Evolutionary conservation across 495 filamentous ascomycete species (phyloP).

Genomic region (Hypoxylon perforatum): DNA sequence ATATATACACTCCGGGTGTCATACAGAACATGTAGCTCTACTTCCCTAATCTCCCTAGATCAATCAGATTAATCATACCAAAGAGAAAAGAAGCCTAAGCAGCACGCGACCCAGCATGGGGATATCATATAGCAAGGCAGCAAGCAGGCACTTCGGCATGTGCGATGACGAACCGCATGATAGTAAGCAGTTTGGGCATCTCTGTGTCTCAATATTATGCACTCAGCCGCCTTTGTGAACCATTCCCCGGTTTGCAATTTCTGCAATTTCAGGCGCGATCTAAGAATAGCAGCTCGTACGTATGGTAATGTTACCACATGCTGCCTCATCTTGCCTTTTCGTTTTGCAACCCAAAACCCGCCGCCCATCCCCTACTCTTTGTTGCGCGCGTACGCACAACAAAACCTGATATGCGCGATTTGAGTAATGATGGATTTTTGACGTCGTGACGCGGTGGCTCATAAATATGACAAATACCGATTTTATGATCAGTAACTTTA

Average conservation of each 20-base stretch:
- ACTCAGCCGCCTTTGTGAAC: background rate
- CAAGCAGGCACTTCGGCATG: background rate
- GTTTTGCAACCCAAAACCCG: too few relatives aligned
- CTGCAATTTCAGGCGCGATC: background rate
- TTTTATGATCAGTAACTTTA: constrained; percentile 25
- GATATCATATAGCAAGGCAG: background rate
- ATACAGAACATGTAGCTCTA: background rate
- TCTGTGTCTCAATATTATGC: too few relatives aligned
- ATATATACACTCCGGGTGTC: too few relatives aligned
- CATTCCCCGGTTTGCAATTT: background rate
- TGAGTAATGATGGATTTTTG: constrained; percentile 9
- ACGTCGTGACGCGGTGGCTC: constrained; percentile 10
- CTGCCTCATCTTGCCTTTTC: background rate
- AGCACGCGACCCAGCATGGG: too few relatives aligned
- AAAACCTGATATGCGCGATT: constrained; percentile 17
- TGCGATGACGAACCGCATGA: too few relatives aligned
- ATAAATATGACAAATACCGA: constrained; percentile 6
- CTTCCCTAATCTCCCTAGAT: too few relatives aligned
- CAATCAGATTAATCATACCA: too few relatives aligned
- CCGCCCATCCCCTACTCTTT: background rate
- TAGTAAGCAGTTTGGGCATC: background rate
- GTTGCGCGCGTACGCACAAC: background rate
- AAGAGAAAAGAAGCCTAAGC: too few relatives aligned
- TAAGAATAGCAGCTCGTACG: constrained; percentile 15
- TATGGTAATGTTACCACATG: constrained; percentile 1